These are phyloP conservation scores for Ustilaginoidea virens DNA, from an alignment of 2,329 filamentous ascomycete species.

Conservation along the genomic window DNA sequence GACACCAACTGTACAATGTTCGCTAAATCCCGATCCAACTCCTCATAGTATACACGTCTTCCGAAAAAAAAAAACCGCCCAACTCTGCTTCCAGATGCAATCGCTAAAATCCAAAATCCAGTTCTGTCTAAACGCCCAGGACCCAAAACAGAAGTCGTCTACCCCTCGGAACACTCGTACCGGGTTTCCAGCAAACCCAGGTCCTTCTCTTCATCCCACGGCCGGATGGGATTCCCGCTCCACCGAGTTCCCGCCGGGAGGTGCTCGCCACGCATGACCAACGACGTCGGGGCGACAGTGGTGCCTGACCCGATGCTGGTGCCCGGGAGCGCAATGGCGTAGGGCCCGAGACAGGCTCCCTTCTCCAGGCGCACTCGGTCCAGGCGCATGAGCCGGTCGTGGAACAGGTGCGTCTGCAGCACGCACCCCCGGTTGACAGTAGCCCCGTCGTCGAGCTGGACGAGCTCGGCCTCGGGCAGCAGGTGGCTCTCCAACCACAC, in stretches of 20 bases:
- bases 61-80: too few species aligned
- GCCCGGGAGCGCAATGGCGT: conserved; percentile 8
- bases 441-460: conserved; percentile 7
- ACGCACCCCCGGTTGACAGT: conserved; percentile 9
- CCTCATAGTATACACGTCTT: too few species aligned
- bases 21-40: too few species aligned
- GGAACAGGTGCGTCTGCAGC: conserved; percentile 10
- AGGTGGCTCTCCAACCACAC: conserved; percentile 10
- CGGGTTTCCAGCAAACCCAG: too few species aligned
- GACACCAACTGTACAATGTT: too few species aligned
- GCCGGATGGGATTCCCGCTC: conserved; percentile 9
- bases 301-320: conserved; percentile 8
- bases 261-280: conserved; percentile 10
- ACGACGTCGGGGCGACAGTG: conserved; percentile 7
- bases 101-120: too few species aligned
- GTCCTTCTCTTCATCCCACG: conserved; percentile 6
- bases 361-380: conserved; percentile 7
- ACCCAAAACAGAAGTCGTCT: too few species aligned
- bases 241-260: conserved; percentile 8
- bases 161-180: too few species aligned
- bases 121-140: too few species aligned
- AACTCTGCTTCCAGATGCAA: too few species aligned
- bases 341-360: conserved; percentile 8
- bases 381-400: conserved; percentile 10
- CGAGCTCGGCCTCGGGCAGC: conserved; percentile 9